Evolutionary conservation across 495 filamentous ascomycete species (phyloP), one percentile per base, ranked within the genome.

Genomic region (Lepidopterella palustris): DNA sequence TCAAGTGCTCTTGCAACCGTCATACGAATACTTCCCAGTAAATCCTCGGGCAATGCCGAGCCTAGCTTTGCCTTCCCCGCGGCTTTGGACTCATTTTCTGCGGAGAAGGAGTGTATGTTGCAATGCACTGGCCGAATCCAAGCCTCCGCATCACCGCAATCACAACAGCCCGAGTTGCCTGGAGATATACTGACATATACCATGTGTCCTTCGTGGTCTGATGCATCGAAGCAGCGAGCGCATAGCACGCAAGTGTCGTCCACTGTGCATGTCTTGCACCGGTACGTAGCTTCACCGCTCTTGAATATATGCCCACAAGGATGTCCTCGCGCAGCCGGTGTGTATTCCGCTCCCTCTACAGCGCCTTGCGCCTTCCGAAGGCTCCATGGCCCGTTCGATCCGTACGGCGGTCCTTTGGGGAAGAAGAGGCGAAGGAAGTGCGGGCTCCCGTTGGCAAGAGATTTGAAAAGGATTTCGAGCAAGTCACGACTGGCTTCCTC

Each of bases 251-350:
- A 76, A 2, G 72, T 75, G 21, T 69, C 87, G 83, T 73, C 88
- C 85, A 73, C 89, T 31, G 88, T 88, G 70, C 93, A 98, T 18
- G 92, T 97, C 59, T 88, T 87, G 78, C 93, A 98, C 51, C 86
- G 82, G 67, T 97, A 98, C 35, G 90, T 90, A 40, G 91, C 89
- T 75, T 98, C 93, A 1, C 92, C 93, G 26, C 78, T 78, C 71
- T 89, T 87, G 78, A 97, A 95, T 61, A 98, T 97, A 76, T 98
- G 93, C 6, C 93, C 93, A 70, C 93, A 98, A n/a, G 89, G 84
- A 71, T 92, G 95, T 51, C 93, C 93, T 65, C 92, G 82, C 45
- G 95, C 93, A 28, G 87, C 87, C 61, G 89, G 88, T 51, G 88
- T 95, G 72, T 97, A 98, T 71, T 98, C 93, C 3, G 92, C 89